Base-by-base conservation (phyloP, 257 asterid genomes). In the Schizonepeta tenuifolia region DNA sequence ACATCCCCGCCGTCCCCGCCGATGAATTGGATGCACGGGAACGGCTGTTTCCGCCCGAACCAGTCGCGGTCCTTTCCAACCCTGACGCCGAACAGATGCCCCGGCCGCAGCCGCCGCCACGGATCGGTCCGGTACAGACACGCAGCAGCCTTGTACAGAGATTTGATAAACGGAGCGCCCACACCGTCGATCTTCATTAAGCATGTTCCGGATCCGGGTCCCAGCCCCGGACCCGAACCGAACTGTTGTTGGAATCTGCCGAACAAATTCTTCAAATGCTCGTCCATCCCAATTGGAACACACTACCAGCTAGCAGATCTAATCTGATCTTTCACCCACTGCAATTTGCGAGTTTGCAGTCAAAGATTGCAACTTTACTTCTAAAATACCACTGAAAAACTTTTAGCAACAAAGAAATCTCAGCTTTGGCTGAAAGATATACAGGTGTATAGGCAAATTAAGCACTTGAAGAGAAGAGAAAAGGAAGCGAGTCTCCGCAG, bases 1-100 rank as follows among this genome's bases (percentile, higher is more conserved):
- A 85, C 47, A 83, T 85, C 87, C 33, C 93, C 89, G 73, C 88
- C 88, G 72, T 85, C 87, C 5, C 90, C 88, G 24, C 93, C 89
- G 40, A 87, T 65, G 54, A 87, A 80, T 46, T 87, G 87, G 56
- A 85, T 2, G 70, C 87, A 87, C 0, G 86, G 78, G 58, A 85
- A 87, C 9, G 82, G 85, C 59, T 87, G 90, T 54, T 72, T 83
- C 31, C 80, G 67, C 2, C 77, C 49, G 36, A 78, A 65, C 93
- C 93, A 85, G 18, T 83, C 89, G 35, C 74, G 76, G 59, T 83
- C 89, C 75, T 75, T 83, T 36, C 90, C 90, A 0, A 78, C 83
- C 74, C 66, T 81, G 21, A 80, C 75, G 43, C 90, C 83, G 12
- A 83, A 72, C 41, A 85, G 86, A 72, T 85, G 93, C 5, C 64